Evolutionary conservation across 2,329 filamentous ascomycete species (phyloP).

Genomic region (Chaetomiaceae sp.): DNA sequence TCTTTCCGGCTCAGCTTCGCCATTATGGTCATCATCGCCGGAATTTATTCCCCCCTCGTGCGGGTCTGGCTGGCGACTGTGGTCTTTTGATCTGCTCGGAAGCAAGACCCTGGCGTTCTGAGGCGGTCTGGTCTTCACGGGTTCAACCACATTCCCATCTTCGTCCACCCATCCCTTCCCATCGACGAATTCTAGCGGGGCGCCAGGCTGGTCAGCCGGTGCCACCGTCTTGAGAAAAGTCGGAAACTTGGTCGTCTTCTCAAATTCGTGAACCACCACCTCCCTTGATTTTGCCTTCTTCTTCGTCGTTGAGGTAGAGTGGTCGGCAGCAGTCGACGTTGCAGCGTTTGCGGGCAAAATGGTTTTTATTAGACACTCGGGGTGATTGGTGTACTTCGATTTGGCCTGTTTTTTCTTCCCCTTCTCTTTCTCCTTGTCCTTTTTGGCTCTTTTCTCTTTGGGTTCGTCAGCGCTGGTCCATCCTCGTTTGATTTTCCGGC

Average conservation of each 20-base stretch:
- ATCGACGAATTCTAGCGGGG: constrained; percentile 66
- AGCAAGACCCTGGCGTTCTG: constrained; percentile 27
- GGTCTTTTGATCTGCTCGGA: constrained; percentile 18
- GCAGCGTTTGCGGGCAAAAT: constrained; percentile 54
- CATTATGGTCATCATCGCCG: constrained; percentile 13
- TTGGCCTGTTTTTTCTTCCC: constrained; percentile 56
- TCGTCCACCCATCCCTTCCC: constrained; percentile 86
- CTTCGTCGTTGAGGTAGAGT: constrained; percentile 57
- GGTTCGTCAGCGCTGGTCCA: constrained; percentile 68
- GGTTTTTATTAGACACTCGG: constrained; percentile 82
- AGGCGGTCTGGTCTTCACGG: constrained; percentile 39
- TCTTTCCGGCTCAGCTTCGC: constrained; percentile 23
- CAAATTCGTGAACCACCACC: constrained; percentile 81
- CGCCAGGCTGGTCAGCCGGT: constrained; percentile 39
- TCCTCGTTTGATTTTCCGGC: constrained; percentile 78
- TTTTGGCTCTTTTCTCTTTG: constrained; percentile 44
- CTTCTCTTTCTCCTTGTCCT: constrained; percentile 48
- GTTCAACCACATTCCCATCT: constrained; percentile 70
- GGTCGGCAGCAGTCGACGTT: constrained; percentile 37
- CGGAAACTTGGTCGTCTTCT: constrained; percentile 76
- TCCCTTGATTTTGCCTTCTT: constrained; percentile 45
- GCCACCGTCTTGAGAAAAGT: constrained; percentile 66
- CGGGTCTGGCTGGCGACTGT: background rate
- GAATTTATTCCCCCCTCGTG: constrained; percentile 14
- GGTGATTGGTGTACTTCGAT: constrained; percentile 75